Percentiles rank a stretch among this genome's conserved stretches.
phyloP scores from a whole-genome alignment of 345 rosid species.

The Barbarea vulgaris region DNA sequence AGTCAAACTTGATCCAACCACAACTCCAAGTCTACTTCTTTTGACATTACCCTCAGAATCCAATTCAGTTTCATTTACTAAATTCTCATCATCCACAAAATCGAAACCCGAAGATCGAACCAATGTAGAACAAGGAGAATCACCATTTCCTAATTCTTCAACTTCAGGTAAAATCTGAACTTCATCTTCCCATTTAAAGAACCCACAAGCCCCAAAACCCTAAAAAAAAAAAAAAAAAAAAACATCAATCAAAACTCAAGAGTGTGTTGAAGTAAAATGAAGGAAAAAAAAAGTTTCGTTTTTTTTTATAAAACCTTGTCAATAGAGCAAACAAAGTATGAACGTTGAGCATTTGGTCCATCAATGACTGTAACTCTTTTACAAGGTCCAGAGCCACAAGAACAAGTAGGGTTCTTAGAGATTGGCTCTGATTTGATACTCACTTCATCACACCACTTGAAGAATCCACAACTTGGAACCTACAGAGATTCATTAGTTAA shows the following conservation, averaged over 20 bases:
- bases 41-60: neutral
- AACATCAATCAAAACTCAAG: too few species aligned
- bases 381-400: slow-evolving; percentile 20
- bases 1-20: neutral
- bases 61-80: neutral
- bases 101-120: neutral
- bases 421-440: neutral
- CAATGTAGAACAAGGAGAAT: neutral
- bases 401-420: neutral
- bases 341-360: slow-evolving; percentile 25
- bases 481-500: too few species aligned
- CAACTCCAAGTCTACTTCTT: neutral
- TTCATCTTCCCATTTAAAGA: slow-evolving; percentile 6
- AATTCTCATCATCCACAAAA: neutral
- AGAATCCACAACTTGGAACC: slow-evolving; percentile 11
- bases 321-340: slow-evolving; percentile 12
- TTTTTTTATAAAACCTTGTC: neutral
- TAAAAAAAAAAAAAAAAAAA: too few species aligned
- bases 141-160: neutral
- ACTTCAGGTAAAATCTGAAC: neutral
- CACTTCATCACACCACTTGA: slow-evolving; percentile 29
- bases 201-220: neutral
- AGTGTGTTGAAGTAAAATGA: too few species aligned
- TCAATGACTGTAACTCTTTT: neutral
- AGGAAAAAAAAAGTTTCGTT: neutral